These are phyloP conservation scores for Barbatosphaeria neglecta DNA, from an alignment of 495 filamentous ascomycete species.

Conservation along the genomic window DNA sequence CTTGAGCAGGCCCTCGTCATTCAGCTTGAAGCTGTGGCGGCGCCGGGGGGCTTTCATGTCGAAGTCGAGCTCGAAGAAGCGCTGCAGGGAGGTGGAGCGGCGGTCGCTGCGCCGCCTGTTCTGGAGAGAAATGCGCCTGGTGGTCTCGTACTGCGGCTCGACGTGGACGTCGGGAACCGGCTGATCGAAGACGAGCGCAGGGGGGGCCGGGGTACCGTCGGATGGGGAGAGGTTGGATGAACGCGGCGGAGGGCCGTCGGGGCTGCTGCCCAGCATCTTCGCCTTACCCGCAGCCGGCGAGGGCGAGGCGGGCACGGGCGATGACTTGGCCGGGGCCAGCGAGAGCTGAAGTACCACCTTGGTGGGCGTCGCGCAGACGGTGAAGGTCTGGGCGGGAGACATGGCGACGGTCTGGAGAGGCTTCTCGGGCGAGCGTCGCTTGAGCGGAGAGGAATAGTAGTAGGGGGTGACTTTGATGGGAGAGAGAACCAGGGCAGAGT, in stretches of 20 bases:
- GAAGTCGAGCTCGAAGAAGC: constrained; percentile 9
- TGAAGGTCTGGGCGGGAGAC: constrained; percentile 6
- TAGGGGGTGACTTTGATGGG: neutral
- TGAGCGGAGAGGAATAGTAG: neutral
- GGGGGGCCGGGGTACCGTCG: constrained; percentile 6
- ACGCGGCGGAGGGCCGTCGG: constrained; percentile 9
- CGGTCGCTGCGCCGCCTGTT: constrained; percentile 16
- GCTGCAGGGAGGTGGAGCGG: constrained; percentile 6
- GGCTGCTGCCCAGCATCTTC: constrained; percentile 10
- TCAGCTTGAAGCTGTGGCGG: constrained; percentile 15
- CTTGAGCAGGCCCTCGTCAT: neutral
- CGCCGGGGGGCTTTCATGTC: constrained; percentile 10
- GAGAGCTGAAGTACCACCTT: neutral
- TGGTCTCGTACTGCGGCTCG: constrained; percentile 15
- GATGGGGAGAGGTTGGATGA: neutral
- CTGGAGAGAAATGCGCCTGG: constrained; percentile 14
- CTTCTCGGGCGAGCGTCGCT: neutral
- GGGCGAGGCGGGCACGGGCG: constrained; percentile 5
- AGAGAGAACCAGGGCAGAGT: neutral
- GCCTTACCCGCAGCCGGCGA: constrained; percentile 10
- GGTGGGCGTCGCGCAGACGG: neutral
- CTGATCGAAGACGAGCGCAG: constrained; percentile 21
- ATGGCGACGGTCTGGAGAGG: constrained; percentile 13
- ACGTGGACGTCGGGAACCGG: constrained; percentile 5
- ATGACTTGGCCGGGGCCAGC: constrained; percentile 12